Percentiles rank a stretch among this genome's conserved stretches.
These are phyloP conservation scores for Celoporthe dispersa DNA, from an alignment of 2,329 filamentous ascomycete genomes.

Conservation along the genomic window DNA sequence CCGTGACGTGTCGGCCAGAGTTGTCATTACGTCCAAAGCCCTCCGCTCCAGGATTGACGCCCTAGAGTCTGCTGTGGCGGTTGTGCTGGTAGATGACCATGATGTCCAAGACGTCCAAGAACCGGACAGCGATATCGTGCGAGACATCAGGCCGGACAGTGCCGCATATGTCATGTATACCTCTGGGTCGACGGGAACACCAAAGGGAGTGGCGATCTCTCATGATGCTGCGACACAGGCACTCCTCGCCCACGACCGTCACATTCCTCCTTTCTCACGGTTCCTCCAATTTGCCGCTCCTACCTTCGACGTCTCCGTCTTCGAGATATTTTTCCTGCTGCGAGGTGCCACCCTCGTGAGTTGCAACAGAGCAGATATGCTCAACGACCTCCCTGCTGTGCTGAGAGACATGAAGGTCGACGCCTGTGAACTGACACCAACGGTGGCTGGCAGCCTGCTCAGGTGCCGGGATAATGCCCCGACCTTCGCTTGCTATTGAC, in stretches of 20 bases:
- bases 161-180: constrained; percentile 94
- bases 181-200: constrained; percentile 84
- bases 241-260: constrained; percentile 76
- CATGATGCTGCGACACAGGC: constrained; percentile 82
- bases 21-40: constrained; percentile 67
- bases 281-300: constrained; percentile 93
- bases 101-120: background rate
- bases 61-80: constrained; percentile 36
- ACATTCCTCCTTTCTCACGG: constrained; percentile 75
- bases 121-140: background rate
- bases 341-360: constrained; percentile 74
- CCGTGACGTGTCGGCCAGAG: constrained; percentile 70
- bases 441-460: constrained; percentile 79
- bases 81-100: constrained; percentile 44
- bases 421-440: constrained; percentile 87
- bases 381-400: constrained; percentile 73
- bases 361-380: constrained; percentile 69
- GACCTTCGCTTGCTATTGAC: constrained; percentile 74
- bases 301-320: constrained; percentile 93
- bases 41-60: constrained; percentile 47
- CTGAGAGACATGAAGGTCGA: constrained; percentile 72
- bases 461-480: constrained; percentile 70
- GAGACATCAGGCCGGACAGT: constrained; percentile 40
- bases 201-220: constrained; percentile 85
- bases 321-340: constrained; percentile 89